Evolutionary conservation across 2,329 filamentous ascomycete species (phyloP).

Genomic region (Colletotrichum kahawae): DNA sequence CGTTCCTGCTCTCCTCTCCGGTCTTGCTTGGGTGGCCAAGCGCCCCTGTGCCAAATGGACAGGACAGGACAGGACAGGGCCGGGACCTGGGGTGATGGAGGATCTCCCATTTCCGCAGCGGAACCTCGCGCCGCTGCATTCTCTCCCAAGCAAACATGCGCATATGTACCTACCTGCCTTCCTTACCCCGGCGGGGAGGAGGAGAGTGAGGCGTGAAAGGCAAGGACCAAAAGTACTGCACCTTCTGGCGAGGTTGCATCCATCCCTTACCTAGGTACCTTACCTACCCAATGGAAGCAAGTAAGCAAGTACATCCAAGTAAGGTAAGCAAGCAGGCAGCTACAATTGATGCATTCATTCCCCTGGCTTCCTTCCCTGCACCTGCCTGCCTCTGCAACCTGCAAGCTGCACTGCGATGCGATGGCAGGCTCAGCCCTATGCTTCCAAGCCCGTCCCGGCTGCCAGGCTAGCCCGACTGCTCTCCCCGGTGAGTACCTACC

Average conservation of each 20-base stretch:
- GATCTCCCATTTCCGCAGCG: not conserved
- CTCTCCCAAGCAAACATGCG: not conserved
- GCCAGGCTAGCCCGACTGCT: not conserved
- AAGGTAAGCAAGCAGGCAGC: not conserved
- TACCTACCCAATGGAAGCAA: not conserved
- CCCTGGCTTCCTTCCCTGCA: not conserved
- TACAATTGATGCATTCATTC: not conserved
- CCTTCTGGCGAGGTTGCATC: not conserved
- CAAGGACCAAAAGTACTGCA: not conserved
- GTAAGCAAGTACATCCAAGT: not conserved
- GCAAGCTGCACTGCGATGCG: not conserved
- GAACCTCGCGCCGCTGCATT: not conserved
- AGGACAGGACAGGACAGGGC: too few species aligned
- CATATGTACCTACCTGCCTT: not conserved
- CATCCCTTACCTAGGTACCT: not conserved
- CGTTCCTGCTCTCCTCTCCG: not conserved
- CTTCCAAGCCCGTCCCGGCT: slow-evolving; percentile 3
- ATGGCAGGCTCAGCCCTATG: slow-evolving; percentile 19
- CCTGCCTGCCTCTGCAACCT: not conserved
- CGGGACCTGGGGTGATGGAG: not conserved
- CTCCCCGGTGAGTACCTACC: not conserved
- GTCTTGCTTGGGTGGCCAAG: not conserved
- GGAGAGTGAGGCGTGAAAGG: not conserved
- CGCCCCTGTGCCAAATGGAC: not conserved
- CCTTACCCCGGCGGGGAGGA: not conserved